Base-by-base conservation (phyloP, 2,329 filamentous ascomycete species). In the Xylaria sp. region DNA sequence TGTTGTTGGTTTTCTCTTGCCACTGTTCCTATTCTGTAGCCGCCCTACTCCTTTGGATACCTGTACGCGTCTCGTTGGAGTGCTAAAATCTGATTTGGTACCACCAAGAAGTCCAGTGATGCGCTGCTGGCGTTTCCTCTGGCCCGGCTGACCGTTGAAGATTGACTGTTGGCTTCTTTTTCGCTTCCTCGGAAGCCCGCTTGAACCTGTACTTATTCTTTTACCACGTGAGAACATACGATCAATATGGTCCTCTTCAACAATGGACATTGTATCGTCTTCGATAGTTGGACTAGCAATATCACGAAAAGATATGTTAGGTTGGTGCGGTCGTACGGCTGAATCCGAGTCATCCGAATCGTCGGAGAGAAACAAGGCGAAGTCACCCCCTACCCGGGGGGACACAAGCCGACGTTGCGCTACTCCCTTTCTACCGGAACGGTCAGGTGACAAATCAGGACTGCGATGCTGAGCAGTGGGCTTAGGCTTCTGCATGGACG, bases 191-290 rank as follows among this genome's bases (percentile, higher is more conserved):
- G 72, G 78, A 65, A 39, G 76, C 60, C 18, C 78, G 67, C 28
- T 63, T 4, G 56, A 41, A 28, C 63, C 77, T 32, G 66, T 73
- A 74, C 60, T 78, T 57, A 70, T 80, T 77, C 83, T 81, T 73
- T 84, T 86, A 23, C 75, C 77, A 25, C 79, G 78, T 0, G 81
- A 77, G 4, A 82, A 72, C 85, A 89, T 88, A 23, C 74, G 77
- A 69, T 88, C 86, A 45, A 89, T 80, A 12, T 76, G 72, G 61
- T 88, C 81, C 30, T 87, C 85, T 71, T 89, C 87, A 36, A 86
- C 74, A 9, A 78, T 79, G 3, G 81, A 83, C 23, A 78, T 78
- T 30, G 78, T 81, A 25, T 76, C 79, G 20, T 79, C 80, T 61
- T 78, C 77, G 32, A 76, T 72, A 12, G 71, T 67, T 25, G 72